phyloP scores from a whole-genome alignment of 352 stramenopile species.

The Elongisporangium prolatum region DNA sequence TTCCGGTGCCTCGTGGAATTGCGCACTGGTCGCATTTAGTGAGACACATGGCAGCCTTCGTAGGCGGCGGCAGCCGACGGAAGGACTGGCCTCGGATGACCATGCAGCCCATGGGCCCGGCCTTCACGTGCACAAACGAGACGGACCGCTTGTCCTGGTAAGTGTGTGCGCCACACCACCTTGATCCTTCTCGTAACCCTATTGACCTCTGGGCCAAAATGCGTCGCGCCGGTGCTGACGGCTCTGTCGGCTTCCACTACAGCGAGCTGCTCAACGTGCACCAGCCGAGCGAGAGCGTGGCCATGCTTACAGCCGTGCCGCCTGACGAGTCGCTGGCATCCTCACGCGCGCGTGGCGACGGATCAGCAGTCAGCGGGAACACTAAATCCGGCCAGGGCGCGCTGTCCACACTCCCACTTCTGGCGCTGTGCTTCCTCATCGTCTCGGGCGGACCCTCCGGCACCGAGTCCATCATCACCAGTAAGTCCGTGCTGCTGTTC shows the following conservation, averaged over 20 bases:
- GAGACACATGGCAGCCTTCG: not conserved
- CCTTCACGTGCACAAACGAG: constrained; percentile 1
- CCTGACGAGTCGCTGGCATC: constrained; percentile 6
- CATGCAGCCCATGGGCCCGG: not conserved
- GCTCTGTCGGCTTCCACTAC: not conserved
- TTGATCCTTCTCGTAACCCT: not conserved
- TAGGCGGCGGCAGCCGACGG: not conserved
- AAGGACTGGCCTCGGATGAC: not conserved
- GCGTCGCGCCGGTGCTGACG: not conserved
- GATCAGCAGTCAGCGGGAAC: constrained; percentile 3
- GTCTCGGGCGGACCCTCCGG: constrained; percentile 39
- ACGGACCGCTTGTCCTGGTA: constrained; percentile 16
- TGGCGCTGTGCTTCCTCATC: constrained; percentile 56
- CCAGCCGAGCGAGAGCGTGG: not conserved
- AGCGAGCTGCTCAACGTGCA: not conserved
- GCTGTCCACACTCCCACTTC: constrained; percentile 30
- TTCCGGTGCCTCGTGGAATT: not conserved
- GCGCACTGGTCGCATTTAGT: not conserved
- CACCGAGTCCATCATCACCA: constrained; percentile 33
- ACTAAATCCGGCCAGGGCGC: constrained; percentile 9
- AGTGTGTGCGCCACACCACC: not conserved
- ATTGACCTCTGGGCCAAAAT: not conserved
- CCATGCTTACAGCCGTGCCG: constrained; percentile 2
- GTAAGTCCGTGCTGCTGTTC: constrained; percentile 9
- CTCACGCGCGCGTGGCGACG: not conserved